These are phyloP conservation scores for Trichosanthes truncata DNA, from an alignment of 306 rosid genomes.

Conservation along the genomic window DNA sequence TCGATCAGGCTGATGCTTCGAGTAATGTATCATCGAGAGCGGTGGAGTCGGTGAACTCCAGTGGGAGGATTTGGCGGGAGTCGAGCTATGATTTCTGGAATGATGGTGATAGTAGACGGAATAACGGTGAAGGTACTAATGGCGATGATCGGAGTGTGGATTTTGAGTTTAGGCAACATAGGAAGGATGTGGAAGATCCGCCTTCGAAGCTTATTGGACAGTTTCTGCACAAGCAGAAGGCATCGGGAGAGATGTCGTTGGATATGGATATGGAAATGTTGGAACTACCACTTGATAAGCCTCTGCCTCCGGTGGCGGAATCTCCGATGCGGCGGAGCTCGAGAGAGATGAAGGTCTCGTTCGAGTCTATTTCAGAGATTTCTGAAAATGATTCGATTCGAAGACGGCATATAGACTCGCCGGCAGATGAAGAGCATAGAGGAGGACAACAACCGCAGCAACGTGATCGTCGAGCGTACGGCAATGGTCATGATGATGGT, in stretches of 20 bases:
- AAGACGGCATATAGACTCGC: constrained; percentile 37
- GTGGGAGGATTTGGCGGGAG: constrained; percentile 36
- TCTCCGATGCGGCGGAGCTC: constrained; percentile 31
- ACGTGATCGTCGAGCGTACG: constrained; percentile 17
- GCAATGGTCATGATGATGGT: background rate
- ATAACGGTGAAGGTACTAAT: background rate
- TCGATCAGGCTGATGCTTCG: constrained; percentile 28
- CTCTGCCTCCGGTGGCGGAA: constrained; percentile 42
- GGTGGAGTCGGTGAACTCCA: background rate
- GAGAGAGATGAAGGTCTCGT: constrained; percentile 50
- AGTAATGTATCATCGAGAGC: background rate
- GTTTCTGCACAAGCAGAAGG: constrained; percentile 64
- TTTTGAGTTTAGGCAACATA: constrained; percentile 31
- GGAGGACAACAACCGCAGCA: constrained; percentile 25
- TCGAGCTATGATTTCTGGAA: constrained; percentile 53
- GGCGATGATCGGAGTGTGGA: constrained; percentile 4
- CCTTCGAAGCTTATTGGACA: constrained; percentile 65
- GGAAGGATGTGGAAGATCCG: constrained; percentile 42
- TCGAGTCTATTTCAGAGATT: constrained; percentile 27
- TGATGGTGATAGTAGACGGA: background rate
- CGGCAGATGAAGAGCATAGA: constrained; percentile 9
- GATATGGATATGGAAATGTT: constrained; percentile 98
- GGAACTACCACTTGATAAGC: constrained; percentile 39
- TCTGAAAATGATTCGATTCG: constrained; percentile 23
- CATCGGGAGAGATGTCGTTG: constrained; percentile 53